Evolutionary conservation across 2,329 filamentous ascomycete genomes (phyloP).

Genomic region (Ceratocystis variospora): DNA sequence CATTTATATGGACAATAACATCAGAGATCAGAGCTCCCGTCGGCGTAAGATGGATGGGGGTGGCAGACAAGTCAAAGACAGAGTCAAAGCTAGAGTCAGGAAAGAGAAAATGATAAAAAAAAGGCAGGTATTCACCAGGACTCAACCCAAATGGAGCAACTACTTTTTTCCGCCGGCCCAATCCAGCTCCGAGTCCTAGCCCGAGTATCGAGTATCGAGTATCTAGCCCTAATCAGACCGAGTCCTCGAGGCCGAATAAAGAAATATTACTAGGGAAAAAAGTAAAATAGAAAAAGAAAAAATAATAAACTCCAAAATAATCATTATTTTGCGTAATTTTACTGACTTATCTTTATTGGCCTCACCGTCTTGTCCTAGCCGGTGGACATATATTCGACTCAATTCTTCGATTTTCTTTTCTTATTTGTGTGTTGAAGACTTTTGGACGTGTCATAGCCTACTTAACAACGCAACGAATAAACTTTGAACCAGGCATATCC

Average conservation of each 20-base stretch:
- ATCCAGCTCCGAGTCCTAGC: background rate
- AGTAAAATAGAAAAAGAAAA: background rate
- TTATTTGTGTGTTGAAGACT: background rate
- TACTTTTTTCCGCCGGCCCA: background rate
- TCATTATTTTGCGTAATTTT: background rate
- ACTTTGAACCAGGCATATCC: slow-evolving; percentile 1
- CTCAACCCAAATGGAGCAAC: background rate
- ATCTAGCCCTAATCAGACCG: background rate
- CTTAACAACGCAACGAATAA: background rate
- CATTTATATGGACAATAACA: background rate
- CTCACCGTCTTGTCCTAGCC: background rate
- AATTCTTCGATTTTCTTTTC: background rate
- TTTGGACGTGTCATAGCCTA: background rate
- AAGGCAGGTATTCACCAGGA: background rate
- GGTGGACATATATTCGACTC: background rate
- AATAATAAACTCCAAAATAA: background rate
- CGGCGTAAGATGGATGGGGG: background rate
- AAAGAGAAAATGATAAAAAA: background rate
- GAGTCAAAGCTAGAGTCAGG: background rate
- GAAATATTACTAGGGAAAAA: background rate
- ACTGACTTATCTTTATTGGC: background rate
- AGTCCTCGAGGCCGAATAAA: background rate
- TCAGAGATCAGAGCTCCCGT: background rate
- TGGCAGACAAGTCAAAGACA: background rate
- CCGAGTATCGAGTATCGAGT: background rate